Conservation (phyloP, 2,329 filamentous ascomycete species). For the Orbilia oligospora region DNA sequence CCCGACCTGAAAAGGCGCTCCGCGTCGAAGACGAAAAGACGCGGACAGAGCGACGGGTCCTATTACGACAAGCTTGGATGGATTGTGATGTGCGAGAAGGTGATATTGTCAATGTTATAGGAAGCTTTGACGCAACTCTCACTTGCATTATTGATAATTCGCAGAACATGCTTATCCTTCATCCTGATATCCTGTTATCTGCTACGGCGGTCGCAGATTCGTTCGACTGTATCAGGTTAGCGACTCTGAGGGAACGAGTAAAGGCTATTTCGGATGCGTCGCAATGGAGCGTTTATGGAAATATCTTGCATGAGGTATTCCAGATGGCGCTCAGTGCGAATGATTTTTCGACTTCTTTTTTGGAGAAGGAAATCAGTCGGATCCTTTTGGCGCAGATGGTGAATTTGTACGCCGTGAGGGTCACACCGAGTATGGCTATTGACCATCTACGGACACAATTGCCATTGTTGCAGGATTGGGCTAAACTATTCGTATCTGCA, state of each 20-base stretch:
- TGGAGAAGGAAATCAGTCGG: constrained; percentile 77
- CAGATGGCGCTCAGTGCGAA: constrained; percentile 90
- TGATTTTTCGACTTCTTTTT: constrained; percentile 79
- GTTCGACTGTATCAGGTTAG: constrained; percentile 88
- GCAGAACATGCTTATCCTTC: constrained; percentile 87
- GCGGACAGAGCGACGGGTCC: constrained; percentile 77
- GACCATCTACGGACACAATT: constrained; percentile 88
- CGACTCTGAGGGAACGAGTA: constrained; percentile 93
- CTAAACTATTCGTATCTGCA: constrained; percentile 81
- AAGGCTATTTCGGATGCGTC: constrained; percentile 88
- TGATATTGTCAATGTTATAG: constrained; percentile 88
- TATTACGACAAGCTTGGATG: constrained; percentile 87
- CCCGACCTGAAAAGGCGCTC: constrained; percentile 75
- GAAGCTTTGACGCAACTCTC: constrained; percentile 78
- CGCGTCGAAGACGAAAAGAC: constrained; percentile 84
- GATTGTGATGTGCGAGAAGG: constrained; percentile 82
- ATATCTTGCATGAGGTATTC: constrained; percentile 94
- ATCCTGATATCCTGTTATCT: constrained; percentile 95
- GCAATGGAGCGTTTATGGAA: constrained; percentile 88
- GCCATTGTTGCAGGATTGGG: constrained; percentile 85
- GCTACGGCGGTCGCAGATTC: constrained; percentile 97
- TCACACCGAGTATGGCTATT: constrained; percentile 79
- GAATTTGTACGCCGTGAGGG: constrained; percentile 88
- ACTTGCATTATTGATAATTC: constrained; percentile 86
- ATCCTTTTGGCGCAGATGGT: constrained; percentile 85